A percentile compares a stretch with the other conserved stretches of the same genome.
Conservation (phyloP, 768 basidiomycete species). For the Boletus eberwhitei region DNA sequence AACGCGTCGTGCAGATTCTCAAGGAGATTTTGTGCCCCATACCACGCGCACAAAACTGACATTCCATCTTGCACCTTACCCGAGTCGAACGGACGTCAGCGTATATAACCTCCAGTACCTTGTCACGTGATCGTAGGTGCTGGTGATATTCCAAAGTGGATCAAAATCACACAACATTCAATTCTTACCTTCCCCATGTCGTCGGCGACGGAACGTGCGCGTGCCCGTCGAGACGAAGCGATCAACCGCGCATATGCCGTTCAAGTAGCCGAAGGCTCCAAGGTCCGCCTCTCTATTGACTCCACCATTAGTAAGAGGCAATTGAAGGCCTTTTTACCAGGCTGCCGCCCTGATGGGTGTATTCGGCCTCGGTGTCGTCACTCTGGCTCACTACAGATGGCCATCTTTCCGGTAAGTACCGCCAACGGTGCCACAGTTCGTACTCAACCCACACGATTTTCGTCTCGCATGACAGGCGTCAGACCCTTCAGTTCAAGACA, state of each 20-base stretch:
- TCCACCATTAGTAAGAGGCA: neutral
- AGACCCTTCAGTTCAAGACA: slow-evolving; percentile 77
- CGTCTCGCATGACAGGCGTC: slow-evolving; percentile 46
- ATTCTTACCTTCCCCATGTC: slow-evolving; percentile 22
- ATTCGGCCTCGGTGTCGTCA: slow-evolving; percentile 57
- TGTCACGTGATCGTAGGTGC: neutral
- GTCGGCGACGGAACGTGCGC: slow-evolving; percentile 29
- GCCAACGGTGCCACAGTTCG: neutral
- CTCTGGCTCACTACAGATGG: slow-evolving; percentile 68
- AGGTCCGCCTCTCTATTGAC: slow-evolving; percentile 38
- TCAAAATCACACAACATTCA: neutral
- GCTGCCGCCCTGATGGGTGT: slow-evolving; percentile 51
- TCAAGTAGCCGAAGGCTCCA: slow-evolving; percentile 55
- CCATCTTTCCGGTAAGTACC: slow-evolving; percentile 60
- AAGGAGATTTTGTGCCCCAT: slow-evolving; percentile 41
- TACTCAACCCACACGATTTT: neutral
- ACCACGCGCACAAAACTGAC: slow-evolving; percentile 39
- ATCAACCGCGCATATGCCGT: slow-evolving; percentile 56
- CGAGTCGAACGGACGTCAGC: slow-evolving; percentile 23
- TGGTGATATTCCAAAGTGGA: neutral
- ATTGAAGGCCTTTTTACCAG: slow-evolving; percentile 29
- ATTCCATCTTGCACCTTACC: slow-evolving; percentile 41
- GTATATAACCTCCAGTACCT: no score
- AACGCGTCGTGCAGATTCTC: slow-evolving; percentile 39
- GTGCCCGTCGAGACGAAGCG: slow-evolving; percentile 48